Base-by-base conservation (phyloP, 1,284 basidiomycete species). In the Ustilago shanxiensis region DNA sequence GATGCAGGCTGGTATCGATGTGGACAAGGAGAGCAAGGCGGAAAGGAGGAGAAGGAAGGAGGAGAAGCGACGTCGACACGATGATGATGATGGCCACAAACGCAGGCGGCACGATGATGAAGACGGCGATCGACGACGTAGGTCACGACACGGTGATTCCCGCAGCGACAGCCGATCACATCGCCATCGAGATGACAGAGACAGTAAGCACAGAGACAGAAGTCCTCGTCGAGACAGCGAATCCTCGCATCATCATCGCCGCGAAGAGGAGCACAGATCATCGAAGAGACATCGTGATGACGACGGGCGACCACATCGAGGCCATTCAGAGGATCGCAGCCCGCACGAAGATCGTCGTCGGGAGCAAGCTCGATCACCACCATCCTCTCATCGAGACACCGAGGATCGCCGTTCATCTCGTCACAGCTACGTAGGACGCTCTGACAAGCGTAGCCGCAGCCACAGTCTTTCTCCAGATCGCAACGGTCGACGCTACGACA, bases 1-100 rank as follows among this genome's bases (percentile, higher is more conserved):
- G 24, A 61, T 54, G 45, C 72, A 81, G 93, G 87, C 89, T 94
- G 88, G 92, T 92, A 85, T 91, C 91, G 86, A 89, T 90, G 33
- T 90, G 92, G 58, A 62, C 13, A 28, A 44, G 22, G 73, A 78
- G 24, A 66, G 56, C 33, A 81, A 77, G 52, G 78, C 79, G 50
- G 90, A 91, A 71, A 78, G 83, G 52, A 64, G 85, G 18, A 66
- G 79, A 51, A 63, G 79, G 50, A 90, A 92, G 69, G 90, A 91
- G 79, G 91, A 90, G 90, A 81, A 88, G 90, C 58, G 63, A 28
- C 64, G 60, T 35, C 47, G 49, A 22, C 59, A 70, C n/a, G n/a
- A n/a, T 9, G 62, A 69, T 7, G 53, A 66, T 18, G 28, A 51
- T 18, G 33, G 37, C 13, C 37, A 60, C 16, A 44, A 33, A 22